A percentile compares a stretch with the other conserved stretches of the same genome.
Conservation (phyloP, 345 rosid species). For the Lagerstroemia speciosa region DNA sequence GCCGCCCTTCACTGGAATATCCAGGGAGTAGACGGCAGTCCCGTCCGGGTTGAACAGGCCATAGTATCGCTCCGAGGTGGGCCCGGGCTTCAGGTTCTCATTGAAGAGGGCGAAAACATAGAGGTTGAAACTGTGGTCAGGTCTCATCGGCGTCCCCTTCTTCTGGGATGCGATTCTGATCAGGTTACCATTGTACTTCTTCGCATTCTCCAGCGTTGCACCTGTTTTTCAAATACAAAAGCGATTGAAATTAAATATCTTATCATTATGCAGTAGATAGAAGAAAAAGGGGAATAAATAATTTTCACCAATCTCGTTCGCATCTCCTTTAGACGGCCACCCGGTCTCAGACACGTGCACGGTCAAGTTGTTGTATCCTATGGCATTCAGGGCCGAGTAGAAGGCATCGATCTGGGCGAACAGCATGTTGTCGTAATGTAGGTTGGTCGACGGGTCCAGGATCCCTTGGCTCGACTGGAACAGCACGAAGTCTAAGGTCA, state of each 20-base stretch:
- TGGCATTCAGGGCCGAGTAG: constrained; percentile 24
- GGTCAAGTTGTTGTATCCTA: constrained; percentile 29
- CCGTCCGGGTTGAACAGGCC: constrained; percentile 48
- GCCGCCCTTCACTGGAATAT: background rate
- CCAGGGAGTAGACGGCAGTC: constrained; percentile 25
- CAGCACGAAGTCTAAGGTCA: constrained; percentile 33
- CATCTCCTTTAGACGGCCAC: constrained; percentile 51
- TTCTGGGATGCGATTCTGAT: constrained; percentile 22
- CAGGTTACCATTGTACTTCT: constrained; percentile 36
- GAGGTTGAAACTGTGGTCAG: constrained; percentile 19
- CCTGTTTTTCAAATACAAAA: background rate
- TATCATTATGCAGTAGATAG: too few species aligned
- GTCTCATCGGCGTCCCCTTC: constrained; percentile 46
- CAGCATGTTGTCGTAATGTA: constrained; percentile 40
- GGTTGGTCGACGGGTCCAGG: constrained; percentile 25
- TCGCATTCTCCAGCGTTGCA: constrained; percentile 35
- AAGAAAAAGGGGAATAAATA: background rate
- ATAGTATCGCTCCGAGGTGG: constrained; percentile 39
- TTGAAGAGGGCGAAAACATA: constrained; percentile 42
- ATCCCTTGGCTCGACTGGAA: constrained; percentile 34
- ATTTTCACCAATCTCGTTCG: constrained; percentile 25
- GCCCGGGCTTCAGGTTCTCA: constrained; percentile 47
- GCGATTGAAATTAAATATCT: background rate
- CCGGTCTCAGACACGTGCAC: constrained; percentile 45
- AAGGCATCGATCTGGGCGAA: constrained; percentile 45